Conservation (phyloP, 139 green algal genomes). For the Chlamydomonas incerta region DNA sequence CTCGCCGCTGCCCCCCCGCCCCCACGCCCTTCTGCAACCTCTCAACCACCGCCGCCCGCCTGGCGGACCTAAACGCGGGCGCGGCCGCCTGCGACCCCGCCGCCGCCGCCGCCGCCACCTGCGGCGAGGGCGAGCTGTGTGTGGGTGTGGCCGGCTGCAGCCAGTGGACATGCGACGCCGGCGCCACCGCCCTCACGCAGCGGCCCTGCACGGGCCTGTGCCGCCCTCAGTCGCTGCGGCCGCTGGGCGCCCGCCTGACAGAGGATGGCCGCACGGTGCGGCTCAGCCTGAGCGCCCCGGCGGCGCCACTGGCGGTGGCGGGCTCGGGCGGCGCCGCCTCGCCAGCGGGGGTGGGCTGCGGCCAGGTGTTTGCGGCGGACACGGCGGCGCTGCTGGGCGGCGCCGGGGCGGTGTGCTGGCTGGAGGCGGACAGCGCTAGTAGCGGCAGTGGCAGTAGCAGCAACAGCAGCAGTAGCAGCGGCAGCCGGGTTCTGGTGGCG, state of each 20-base stretch:
- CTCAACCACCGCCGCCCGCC: neutral
- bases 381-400: neutral
- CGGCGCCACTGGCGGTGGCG: neutral
- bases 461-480: neutral
- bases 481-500: neutral
- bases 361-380: neutral
- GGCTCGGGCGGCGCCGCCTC: neutral
- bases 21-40: neutral
- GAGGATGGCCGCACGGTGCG: neutral
- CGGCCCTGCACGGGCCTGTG: conserved; percentile 4
- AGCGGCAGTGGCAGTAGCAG: neutral
- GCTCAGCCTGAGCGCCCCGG: neutral
- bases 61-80: conserved; percentile 3
- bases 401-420: neutral
- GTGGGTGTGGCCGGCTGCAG: neutral
- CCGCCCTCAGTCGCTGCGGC: neutral
- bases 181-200: neutral
- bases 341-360: too few relatives aligned
- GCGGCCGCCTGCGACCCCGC: neutral
- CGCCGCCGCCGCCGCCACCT: neutral
- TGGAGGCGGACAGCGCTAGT: too few relatives aligned
- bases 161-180: neutral
- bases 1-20: too few relatives aligned
- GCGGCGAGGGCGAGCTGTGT: neutral
- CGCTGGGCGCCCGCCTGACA: neutral